Conservation (phyloP, 2,329 filamentous ascomycete species). For the Neonectria magnoliae region DNA sequence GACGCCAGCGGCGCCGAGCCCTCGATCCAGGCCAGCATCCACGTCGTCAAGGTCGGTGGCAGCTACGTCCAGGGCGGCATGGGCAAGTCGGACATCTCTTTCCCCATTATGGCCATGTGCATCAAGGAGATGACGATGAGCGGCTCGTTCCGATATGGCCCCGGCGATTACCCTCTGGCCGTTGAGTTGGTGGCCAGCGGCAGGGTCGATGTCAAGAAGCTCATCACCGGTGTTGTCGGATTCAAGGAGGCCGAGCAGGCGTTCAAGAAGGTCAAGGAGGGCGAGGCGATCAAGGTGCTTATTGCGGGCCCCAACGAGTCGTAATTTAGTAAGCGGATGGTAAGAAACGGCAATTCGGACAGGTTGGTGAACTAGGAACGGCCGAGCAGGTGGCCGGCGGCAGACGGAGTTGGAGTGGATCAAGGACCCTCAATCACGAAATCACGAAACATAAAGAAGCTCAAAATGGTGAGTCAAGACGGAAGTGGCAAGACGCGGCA, state of each 20-base stretch:
- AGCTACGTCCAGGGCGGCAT: conserved; percentile 89
- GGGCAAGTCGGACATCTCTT: conserved; percentile 87
- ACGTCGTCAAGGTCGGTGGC: conserved; percentile 76
- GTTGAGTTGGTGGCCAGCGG: conserved; percentile 79
- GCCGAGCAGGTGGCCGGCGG: conserved; percentile 17
- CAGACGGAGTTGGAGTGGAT: not conserved
- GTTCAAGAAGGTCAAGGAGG: conserved; percentile 86
- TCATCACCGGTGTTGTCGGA: conserved; percentile 80
- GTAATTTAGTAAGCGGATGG: not conserved
- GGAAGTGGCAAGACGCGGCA: not conserved
- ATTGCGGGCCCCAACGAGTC: conserved; percentile 75
- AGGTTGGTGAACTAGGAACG: conserved; percentile 1
- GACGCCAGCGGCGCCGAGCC: conserved; percentile 84
- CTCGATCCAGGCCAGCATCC: conserved; percentile 78
- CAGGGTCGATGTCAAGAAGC: conserved; percentile 81
- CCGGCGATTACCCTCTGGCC: conserved; percentile 87
- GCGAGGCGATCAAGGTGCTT: conserved; percentile 78
- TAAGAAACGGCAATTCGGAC: conserved; percentile 5
- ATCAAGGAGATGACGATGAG: conserved; percentile 88
- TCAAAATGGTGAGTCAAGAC: not conserved
- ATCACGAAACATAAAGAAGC: not conserved
- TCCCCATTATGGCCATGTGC: conserved; percentile 91
- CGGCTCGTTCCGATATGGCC: conserved; percentile 89
- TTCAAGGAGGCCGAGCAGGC: conserved; percentile 88
- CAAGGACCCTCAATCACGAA: conserved; percentile 1